These are phyloP conservation scores for Coemansia sp. DNA, from an alignment of 192 early-diverging fungal genomes.

Conservation along the genomic window DNA sequence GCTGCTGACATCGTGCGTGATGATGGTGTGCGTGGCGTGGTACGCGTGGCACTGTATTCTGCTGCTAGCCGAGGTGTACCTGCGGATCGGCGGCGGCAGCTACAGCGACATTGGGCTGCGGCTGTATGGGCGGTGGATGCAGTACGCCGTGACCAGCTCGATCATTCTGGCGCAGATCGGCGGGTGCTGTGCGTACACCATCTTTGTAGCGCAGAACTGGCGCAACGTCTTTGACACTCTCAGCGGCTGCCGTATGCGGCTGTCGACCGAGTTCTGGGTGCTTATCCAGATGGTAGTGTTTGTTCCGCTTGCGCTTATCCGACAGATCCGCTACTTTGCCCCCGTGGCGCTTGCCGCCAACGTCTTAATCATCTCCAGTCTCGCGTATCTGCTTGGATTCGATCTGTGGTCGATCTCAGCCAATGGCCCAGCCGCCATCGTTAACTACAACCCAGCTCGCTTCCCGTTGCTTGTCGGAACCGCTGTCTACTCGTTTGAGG, in stretches of 20 bases:
- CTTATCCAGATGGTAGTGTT: slow-evolving; percentile 73
- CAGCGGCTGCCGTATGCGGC: slow-evolving; percentile 62
- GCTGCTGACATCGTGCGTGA: slow-evolving; percentile 60
- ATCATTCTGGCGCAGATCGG: slow-evolving; percentile 82
- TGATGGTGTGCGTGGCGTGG: slow-evolving; percentile 61
- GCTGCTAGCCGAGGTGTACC: slow-evolving; percentile 65
- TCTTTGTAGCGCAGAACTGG: slow-evolving; percentile 89
- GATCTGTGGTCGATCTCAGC: slow-evolving; percentile 60
- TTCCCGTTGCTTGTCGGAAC: slow-evolving; percentile 95
- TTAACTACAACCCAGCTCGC: slow-evolving; percentile 74
- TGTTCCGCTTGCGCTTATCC: slow-evolving; percentile 87
- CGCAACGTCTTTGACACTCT: slow-evolving; percentile 69
- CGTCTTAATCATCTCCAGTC: slow-evolving; percentile 85
- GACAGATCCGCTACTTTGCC: slow-evolving; percentile 89
- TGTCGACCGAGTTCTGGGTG: slow-evolving; percentile 78
- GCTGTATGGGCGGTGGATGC: slow-evolving; percentile 67
- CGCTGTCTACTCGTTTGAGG: slow-evolving; percentile 91
- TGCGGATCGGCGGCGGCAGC: slow-evolving; percentile 58
- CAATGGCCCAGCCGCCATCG: slow-evolving; percentile 63
- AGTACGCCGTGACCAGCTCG: slow-evolving; percentile 64
- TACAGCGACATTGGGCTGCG: slow-evolving; percentile 73
- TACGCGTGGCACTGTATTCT: slow-evolving; percentile 68
- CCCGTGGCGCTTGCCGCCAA: slow-evolving; percentile 89
- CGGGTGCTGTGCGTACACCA: slow-evolving; percentile 87
- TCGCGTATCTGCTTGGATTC: slow-evolving; percentile 84